phyloP scores from a whole-genome alignment of 768 basidiomycete species.

The Collybiopsis confluens region DNA sequence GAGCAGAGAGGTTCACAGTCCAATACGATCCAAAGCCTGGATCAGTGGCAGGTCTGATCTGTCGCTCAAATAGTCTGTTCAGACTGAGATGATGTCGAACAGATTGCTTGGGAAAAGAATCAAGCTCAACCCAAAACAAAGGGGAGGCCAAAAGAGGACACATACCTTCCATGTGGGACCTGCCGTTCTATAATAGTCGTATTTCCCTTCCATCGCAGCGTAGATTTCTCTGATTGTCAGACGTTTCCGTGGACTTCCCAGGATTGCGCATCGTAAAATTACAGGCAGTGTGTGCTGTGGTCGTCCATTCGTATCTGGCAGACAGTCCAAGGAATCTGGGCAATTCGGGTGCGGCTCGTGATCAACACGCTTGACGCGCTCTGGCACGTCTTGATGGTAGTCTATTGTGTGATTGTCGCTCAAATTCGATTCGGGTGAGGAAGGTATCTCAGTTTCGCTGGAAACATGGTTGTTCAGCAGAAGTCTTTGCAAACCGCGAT shows the following conservation, averaged over 20 bases:
- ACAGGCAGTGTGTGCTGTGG: constrained; percentile 84
- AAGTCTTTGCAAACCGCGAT: constrained; percentile 19
- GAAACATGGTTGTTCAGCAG: constrained; percentile 19
- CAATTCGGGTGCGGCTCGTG: constrained; percentile 73
- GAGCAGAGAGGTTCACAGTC: constrained; percentile 85
- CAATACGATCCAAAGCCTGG: constrained; percentile 87
- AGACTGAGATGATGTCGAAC: constrained; percentile 82
- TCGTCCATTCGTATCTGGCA: constrained; percentile 73
- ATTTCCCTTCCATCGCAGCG: constrained; percentile 82
- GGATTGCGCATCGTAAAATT: constrained; percentile 79
- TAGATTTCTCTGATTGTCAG: constrained; percentile 85
- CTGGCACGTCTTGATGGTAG: constrained; percentile 19
- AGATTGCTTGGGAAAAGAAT: constrained; percentile 59
- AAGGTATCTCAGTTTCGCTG: constrained; percentile 24
- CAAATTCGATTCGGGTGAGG: constrained; percentile 30
- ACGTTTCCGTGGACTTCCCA: constrained; percentile 70
- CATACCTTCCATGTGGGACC: constrained; percentile 83
- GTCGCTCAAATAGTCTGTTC: constrained; percentile 78
- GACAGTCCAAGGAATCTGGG: constrained; percentile 71
- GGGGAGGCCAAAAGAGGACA: background rate
- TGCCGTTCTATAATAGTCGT: constrained; percentile 74
- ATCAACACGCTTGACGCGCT: constrained; percentile 22
- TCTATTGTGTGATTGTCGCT: constrained; percentile 25
- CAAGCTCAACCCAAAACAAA: background rate
- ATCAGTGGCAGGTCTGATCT: constrained; percentile 77